These are phyloP conservation scores for Suillus bovinus DNA, from an alignment of 768 basidiomycete species.

Conservation along the genomic window DNA sequence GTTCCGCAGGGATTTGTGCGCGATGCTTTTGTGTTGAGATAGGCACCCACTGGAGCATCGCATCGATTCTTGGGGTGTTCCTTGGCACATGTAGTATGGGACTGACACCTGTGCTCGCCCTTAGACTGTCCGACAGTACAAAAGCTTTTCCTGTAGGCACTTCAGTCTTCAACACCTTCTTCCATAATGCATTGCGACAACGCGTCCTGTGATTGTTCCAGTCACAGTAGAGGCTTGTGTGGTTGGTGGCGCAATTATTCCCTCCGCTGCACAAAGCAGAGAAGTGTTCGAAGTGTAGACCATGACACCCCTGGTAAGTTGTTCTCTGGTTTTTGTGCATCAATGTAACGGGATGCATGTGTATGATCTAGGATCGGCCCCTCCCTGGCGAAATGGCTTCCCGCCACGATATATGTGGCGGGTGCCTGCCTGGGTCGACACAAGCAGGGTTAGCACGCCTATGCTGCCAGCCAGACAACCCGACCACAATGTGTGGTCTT, in stretches of 20 bases:
- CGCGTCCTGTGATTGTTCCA: background rate
- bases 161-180: background rate
- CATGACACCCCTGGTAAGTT: conserved; percentile 21
- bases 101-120: background rate
- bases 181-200: background rate
- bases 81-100: background rate
- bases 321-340: background rate
- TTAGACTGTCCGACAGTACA: background rate
- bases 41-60: background rate
- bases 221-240: background rate
- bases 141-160: background rate
- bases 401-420: background rate
- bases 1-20: background rate
- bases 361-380: conserved; percentile 11
- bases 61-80: background rate
- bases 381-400: conserved; percentile 6
- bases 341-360: background rate
- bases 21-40: background rate
- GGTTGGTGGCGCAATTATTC: background rate
- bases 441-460: background rate
- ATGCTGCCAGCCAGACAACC: conserved; percentile 21
- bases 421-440: background rate
- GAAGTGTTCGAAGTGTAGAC: conserved; percentile 15
- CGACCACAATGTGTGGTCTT: conserved; percentile 25
- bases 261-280: background rate